phyloP scores from a whole-genome alignment of 805 yeast genomes.

The Starmerella lactis-condensi region DNA sequence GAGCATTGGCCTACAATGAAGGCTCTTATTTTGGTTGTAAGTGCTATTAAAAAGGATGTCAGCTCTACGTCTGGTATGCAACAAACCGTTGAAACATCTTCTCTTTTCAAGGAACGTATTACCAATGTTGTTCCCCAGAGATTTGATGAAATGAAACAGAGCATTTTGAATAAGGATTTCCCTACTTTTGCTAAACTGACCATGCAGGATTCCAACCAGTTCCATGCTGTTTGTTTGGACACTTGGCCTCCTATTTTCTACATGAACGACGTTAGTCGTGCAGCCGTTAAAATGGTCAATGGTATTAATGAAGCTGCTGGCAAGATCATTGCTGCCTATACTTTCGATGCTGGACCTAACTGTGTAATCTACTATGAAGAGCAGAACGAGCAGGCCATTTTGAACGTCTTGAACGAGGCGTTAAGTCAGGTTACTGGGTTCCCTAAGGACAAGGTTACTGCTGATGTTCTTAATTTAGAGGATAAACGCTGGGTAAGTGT shows the following conservation, averaged over 20 bases:
- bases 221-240: slow-evolving; percentile 95
- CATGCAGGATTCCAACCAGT: slow-evolving; percentile 91
- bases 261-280: slow-evolving; percentile 75
- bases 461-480: neutral
- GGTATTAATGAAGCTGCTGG: slow-evolving; percentile 51
- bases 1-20: slow-evolving; percentile 84
- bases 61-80: slow-evolving; percentile 96
- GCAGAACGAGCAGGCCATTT: slow-evolving; percentile 51
- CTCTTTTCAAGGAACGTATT: slow-evolving; percentile 65
- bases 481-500: slow-evolving; percentile 29
- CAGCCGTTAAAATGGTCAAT: slow-evolving; percentile 61
- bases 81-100: slow-evolving; percentile 73
- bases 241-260: slow-evolving; percentile 91
- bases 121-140: slow-evolving; percentile 70
- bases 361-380: slow-evolving; percentile 82
- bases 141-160: slow-evolving; percentile 59
- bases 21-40: slow-evolving; percentile 81
- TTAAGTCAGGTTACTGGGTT: slow-evolving; percentile 52
- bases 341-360: slow-evolving; percentile 98
- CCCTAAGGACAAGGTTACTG: slow-evolving; percentile 20
- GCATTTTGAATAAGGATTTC: slow-evolving; percentile 63
- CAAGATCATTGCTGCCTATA: slow-evolving; percentile 68
- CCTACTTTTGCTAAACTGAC: slow-evolving; percentile 70
- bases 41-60: slow-evolving; percentile 85
- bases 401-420: slow-evolving; percentile 39